Percentiles rank a stretch among this genome's conserved stretches.
Conservation (phyloP, 2,329 filamentous ascomycete species). For the Dothistroma septosporum region DNA sequence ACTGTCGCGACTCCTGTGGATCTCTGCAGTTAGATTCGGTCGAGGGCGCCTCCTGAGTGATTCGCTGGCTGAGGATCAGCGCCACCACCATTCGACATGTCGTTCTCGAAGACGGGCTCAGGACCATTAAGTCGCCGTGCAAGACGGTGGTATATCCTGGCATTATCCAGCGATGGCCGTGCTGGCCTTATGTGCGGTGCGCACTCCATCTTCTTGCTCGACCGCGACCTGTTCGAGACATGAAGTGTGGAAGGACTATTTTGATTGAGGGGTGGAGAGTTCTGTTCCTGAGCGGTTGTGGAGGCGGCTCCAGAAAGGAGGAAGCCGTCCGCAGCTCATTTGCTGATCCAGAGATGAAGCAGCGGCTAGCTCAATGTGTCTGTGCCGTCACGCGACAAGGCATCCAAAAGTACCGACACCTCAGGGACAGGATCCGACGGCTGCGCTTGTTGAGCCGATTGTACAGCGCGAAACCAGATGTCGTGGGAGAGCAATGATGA, state of each 20-base stretch:
- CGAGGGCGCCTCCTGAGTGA: neutral
- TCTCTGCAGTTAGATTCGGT: neutral
- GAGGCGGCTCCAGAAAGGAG: neutral
- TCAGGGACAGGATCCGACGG: neutral
- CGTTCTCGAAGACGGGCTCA: no score
- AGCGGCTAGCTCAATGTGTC: neutral
- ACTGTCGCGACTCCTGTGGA: neutral
- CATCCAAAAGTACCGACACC: neutral
- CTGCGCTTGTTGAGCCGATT: no score
- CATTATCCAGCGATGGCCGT: no score
- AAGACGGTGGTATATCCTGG: no score
- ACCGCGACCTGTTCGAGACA: neutral
- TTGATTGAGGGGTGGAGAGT: neutral
- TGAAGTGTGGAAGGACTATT: neutral
- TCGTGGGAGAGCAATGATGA: no score
- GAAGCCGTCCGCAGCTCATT: neutral
- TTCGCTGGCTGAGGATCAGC: neutral
- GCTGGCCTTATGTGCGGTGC: no score
- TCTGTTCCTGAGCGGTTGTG: neutral
- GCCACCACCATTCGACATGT: neutral
- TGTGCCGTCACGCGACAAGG: neutral
- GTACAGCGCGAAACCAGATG: no score
- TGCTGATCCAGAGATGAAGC: neutral
- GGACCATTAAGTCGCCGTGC: no score
- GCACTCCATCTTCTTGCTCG: no score